A percentile compares a stretch with the other conserved stretches of the same genome.
Conservation (phyloP, 164 flowering plant species). For the Vitis vinifera region ASM3070453v1 NC_081819.1:12276001-12276500, state of each 20-base stretch:
- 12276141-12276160: conserved; percentile 44
- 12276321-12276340: too few relatives aligned
- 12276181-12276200: conserved; percentile 17
- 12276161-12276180: conserved; percentile 26
- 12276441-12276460: too few relatives aligned
- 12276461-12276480: too few relatives aligned
- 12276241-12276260: neutral
- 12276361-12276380: too few relatives aligned
- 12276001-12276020: conserved; percentile 35
- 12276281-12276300: too few relatives aligned
- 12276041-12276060: conserved; percentile 28
- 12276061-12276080: conserved; percentile 6
- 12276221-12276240: conserved; percentile 2
- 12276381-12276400: too few relatives aligned
- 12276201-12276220: conserved; percentile 6
- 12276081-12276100: conserved; percentile 13
- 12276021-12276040: conserved; percentile 28
- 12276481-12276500: too few relatives aligned
- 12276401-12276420: too few relatives aligned
- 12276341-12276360: too few relatives aligned
- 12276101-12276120: conserved; percentile 20
- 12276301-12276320: too few relatives aligned
- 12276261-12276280: too few relatives aligned
- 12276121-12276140: conserved; percentile 39
- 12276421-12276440: too few relatives aligned